Evolutionary conservation across 2,329 filamentous ascomycete species (phyloP).

Genomic region (Trichoderma gracile): DNA sequence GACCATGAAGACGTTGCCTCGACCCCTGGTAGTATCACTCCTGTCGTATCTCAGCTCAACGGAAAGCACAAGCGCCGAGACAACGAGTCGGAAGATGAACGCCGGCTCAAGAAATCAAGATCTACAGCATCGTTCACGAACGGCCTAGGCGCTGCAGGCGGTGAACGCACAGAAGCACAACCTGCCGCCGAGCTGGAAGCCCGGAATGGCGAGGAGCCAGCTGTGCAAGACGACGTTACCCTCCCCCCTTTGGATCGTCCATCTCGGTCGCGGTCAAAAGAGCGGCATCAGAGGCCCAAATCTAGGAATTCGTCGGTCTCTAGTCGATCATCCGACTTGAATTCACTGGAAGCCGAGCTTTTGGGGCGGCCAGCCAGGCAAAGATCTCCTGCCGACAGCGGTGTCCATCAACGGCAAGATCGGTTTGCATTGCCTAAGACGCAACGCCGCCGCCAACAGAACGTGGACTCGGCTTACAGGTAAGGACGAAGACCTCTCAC

Average conservation of each 20-base stretch:
- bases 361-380: conserved; percentile 39
- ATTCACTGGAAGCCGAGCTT: conserved; percentile 44
- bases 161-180: not conserved
- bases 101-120: conserved; percentile 18
- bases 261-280: conserved; percentile 23
- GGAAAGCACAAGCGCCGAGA: conserved; percentile 24
- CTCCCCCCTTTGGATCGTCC: conserved; percentile 5
- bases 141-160: conserved; percentile 8
- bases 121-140: not conserved
- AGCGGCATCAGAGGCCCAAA: conserved; percentile 29
- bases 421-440: conserved; percentile 30
- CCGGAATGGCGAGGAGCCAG: not conserved
- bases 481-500: conserved; percentile 27
- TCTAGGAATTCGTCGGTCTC: conserved; percentile 38
- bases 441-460: conserved; percentile 39
- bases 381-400: conserved; percentile 34
- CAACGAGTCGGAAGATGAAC: conserved; percentile 20
- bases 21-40: not conserved
- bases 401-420: conserved; percentile 30
- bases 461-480: conserved; percentile 44
- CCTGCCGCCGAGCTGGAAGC: conserved; percentile 23
- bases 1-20: not conserved
- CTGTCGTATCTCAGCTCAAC: conserved; percentile 13
- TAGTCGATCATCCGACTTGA: conserved; percentile 41
- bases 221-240: not conserved